Evolutionary conservation across 352 stramenopile genomes (phyloP).

Genomic region (Globisporangium splendens): DNA sequence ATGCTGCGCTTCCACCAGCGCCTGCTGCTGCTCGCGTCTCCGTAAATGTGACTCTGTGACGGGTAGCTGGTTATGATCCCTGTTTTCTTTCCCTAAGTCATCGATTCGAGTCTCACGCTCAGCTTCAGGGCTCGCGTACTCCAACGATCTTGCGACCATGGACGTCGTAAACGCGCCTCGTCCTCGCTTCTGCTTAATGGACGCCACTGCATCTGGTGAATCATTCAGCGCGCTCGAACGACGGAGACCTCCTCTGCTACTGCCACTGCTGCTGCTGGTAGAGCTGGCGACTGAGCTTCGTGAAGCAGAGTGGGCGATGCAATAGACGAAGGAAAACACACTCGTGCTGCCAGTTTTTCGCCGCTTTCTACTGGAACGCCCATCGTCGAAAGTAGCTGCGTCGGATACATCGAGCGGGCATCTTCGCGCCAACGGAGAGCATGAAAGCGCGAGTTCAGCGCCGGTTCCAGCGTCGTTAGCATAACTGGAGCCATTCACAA

Average conservation of each 20-base stretch:
- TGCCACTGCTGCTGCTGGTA: constrained; percentile 1
- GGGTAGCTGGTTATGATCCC: constrained; percentile 2
- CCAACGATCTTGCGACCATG: neutral
- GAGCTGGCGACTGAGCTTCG: neutral
- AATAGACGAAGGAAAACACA: constrained; percentile 5
- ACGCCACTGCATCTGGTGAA: neutral
- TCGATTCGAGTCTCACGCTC: neutral
- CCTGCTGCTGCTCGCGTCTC: neutral
- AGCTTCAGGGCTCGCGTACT: neutral
- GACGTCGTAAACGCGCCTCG: constrained; percentile 6
- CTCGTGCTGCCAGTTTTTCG: neutral
- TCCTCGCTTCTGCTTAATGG: constrained; percentile 2
- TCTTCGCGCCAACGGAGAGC: neutral
- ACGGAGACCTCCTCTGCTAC: neutral
- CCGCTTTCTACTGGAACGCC: neutral
- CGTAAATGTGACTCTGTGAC: constrained; percentile 4
- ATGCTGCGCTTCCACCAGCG: neutral
- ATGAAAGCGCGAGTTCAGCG: constrained; percentile 12
- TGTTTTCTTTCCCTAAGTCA: constrained; percentile 7
- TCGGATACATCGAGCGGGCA: neutral
- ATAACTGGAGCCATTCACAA: constrained; percentile 4
- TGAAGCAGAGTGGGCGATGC: neutral
- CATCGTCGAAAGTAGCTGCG: neutral
- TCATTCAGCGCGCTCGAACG: neutral
- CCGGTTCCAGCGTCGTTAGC: neutral